Evolutionary conservation across 441 rosid species (phyloP).

Genomic region (Erodium texanum): DNA sequence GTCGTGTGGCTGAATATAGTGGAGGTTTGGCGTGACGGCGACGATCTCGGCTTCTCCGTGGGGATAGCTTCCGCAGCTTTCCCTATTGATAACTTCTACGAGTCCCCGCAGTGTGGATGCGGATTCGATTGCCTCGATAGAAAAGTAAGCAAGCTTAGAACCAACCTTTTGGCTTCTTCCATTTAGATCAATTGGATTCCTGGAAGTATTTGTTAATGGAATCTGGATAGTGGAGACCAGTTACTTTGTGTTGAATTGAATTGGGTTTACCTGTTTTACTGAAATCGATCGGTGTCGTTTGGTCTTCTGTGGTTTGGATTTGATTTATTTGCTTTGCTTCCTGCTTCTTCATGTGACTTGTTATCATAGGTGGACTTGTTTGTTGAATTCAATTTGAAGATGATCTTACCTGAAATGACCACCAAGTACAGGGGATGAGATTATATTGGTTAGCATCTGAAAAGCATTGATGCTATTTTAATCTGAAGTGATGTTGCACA

Average conservation of each 20-base stretch:
- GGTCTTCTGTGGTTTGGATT: not conserved
- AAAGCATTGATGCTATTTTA: not conserved
- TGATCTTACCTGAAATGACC: no score
- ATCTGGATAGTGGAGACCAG: not conserved
- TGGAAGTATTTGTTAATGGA: not conserved
- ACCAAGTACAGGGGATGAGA: no score
- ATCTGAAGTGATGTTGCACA: not conserved
- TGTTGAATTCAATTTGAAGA: no score
- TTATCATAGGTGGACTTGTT: no score
- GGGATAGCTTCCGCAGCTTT: slow-evolving; percentile 15
- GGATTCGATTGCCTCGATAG: slow-evolving; percentile 13
- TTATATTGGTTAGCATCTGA: not conserved
- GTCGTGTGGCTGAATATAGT: slow-evolving; percentile 20
- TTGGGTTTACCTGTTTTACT: not conserved
- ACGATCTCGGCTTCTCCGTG: slow-evolving; percentile 14
- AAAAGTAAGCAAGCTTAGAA: slow-evolving; percentile 7
- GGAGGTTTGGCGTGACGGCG: slow-evolving; percentile 6
- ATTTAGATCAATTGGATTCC: slow-evolving; percentile 7
- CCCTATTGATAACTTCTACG: slow-evolving; percentile 16
- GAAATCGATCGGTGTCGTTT: not conserved
- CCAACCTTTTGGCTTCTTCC: slow-evolving; percentile 10
- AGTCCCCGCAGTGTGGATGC: slow-evolving; percentile 18
- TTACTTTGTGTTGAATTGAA: not conserved
- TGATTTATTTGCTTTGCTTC: not conserved
- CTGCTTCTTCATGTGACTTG: no score